A percentile compares a stretch with the other conserved stretches of the same genome.
These are phyloP conservation scores for Fraxinus paxiana DNA, from an alignment of 305 asterid species.

Conservation along the genomic window DNA sequence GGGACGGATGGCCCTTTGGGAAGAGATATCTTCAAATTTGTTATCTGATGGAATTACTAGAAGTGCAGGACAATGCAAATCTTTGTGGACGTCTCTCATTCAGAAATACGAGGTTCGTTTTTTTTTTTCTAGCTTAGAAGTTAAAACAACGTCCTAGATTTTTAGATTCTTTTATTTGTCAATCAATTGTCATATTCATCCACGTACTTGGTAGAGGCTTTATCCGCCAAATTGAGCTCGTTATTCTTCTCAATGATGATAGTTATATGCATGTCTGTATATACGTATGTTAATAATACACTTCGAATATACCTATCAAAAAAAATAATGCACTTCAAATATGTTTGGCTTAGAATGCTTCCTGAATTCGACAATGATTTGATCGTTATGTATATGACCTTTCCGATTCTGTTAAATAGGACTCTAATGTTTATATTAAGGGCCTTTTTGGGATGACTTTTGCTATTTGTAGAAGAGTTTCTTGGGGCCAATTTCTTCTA, in stretches of 20 bases:
- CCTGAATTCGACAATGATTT: background rate
- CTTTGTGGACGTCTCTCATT: slow-evolving; percentile 89
- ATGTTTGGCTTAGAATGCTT: background rate
- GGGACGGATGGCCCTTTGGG: slow-evolving; percentile 98
- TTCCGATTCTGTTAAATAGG: background rate
- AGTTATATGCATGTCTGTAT: background rate
- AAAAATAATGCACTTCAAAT: background rate
- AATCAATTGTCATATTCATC: background rate
- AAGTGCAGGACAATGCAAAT: slow-evolving; percentile 93
- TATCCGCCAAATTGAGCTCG: background rate
- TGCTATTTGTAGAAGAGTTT: background rate
- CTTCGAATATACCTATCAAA: background rate
- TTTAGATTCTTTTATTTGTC: slow-evolving; percentile 7
- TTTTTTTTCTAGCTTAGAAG: background rate
- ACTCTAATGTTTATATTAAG: background rate
- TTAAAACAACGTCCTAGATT: background rate
- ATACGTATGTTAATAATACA: background rate
- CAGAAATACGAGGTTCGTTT: slow-evolving; percentile 82
- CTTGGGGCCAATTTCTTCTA: background rate
- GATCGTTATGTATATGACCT: background rate
- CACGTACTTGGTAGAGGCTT: background rate
- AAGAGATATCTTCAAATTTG: slow-evolving; percentile 78
- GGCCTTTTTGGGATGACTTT: background rate
- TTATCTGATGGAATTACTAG: slow-evolving; percentile 56
- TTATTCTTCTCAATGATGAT: slow-evolving; percentile 6